These are phyloP conservation scores for Pseudogymnoascus sp. DNA, from an alignment of 2,329 filamentous ascomycete species.

Conservation along the genomic window DNA sequence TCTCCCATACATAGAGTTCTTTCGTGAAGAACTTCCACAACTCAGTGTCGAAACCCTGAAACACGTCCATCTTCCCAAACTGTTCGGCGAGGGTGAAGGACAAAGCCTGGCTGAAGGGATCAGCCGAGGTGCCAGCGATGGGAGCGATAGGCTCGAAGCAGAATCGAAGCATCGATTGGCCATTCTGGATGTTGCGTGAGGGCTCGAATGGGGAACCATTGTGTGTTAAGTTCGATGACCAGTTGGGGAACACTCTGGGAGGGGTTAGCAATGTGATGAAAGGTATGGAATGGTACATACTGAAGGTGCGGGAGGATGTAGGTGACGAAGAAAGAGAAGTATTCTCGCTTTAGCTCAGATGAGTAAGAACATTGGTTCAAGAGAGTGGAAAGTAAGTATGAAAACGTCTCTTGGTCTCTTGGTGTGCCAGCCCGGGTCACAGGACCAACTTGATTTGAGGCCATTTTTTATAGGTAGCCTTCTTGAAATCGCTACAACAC, in stretches of 20 bases:
- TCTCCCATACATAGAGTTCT: neutral
- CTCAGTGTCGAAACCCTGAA: neutral
- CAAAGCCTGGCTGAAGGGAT: neutral
- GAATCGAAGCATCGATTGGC: neutral
- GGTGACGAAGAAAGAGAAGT: neutral
- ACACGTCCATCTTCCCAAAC: neutral
- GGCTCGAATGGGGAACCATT: neutral
- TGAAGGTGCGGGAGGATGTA: neutral
- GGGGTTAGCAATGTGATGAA: no score
- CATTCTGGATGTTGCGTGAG: neutral
- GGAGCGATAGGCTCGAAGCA: neutral
- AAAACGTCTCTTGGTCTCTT: neutral
- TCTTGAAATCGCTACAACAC: no score
- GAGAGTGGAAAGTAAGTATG: neutral
- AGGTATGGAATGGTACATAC: neutral
- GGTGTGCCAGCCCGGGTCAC: no score
- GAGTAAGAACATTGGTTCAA: neutral
- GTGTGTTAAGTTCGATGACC: neutral
- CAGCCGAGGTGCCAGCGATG: neutral
- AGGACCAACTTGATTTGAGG: no score
- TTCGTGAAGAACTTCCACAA: neutral
- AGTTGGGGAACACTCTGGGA: no score
- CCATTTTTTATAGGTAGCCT: no score
- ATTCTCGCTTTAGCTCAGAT: neutral
- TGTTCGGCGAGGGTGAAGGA: neutral